These are phyloP conservation scores for Mesotaenium endlicherianum DNA, from an alignment of 139 green algal species.

Conservation along the genomic window DNA sequence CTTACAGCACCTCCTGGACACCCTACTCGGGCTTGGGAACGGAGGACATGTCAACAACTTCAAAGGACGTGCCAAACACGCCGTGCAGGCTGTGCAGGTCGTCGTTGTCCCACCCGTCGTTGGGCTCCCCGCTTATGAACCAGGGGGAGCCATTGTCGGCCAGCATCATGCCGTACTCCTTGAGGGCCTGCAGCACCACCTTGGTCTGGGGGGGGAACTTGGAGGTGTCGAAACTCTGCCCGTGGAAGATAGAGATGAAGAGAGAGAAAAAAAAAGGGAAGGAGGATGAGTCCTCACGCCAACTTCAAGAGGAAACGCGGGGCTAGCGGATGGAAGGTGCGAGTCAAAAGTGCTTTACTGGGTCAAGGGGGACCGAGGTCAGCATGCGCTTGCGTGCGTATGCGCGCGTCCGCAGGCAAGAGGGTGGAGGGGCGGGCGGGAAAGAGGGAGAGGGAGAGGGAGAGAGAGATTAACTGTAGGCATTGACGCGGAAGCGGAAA, in stretches of 20 bases:
- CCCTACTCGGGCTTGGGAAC: neutral
- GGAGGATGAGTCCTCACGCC: too few relatives aligned
- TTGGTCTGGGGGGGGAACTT: neutral
- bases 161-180: conserved; percentile 52
- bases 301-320: too few relatives aligned
- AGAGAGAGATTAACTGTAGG: too few relatives aligned
- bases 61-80: neutral
- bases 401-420: neutral
- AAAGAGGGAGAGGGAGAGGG: neutral
- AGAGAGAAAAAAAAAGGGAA: neutral
- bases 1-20: too few relatives aligned
- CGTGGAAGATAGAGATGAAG: neutral
- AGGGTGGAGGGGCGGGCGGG: neutral
- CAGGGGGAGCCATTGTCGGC: conserved; percentile 52
- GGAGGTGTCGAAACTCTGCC: conserved; percentile 24
- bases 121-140: conserved; percentile 25
- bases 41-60: neutral
- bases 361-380: too few relatives aligned
- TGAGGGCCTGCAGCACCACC: conserved; percentile 38
- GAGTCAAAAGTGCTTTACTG: too few relatives aligned
- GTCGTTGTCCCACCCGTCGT: neutral
- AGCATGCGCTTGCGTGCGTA: neutral
- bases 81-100: neutral
- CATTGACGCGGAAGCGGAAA: too few relatives aligned
- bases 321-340: too few relatives aligned